Evolutionary conservation across 1,139 yeast genomes (phyloP), one percentile per base, ranked within the genome.

Genomic region (Pichia terricola): DNA sequence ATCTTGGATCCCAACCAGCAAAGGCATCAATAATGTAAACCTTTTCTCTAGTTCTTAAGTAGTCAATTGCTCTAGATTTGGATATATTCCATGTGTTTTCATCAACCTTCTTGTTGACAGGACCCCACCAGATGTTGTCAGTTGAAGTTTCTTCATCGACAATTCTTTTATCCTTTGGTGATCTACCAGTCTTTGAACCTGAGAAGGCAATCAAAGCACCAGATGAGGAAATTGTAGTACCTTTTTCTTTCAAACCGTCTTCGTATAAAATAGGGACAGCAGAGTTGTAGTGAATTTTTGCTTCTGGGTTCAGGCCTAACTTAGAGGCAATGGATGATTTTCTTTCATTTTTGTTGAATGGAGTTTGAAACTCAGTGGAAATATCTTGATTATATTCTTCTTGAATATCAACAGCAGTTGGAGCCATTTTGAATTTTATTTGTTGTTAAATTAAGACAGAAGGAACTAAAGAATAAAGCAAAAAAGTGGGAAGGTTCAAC

Each of bases 1-100:
- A 91, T 65, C 87, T 81, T 63, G 97, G 96, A 67, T 91, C 98
- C 97, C 97, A 91, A 55, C 98, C 98, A 46, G 97, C 98, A 64
- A 67, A 91, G 35, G 97, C 97, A 64, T 91, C 98, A 55, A 91
- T 89, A 52, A 91, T 94, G 67, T 85, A 91, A 61, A 91, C 81
- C 67, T 88, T 85, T 62, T 85, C 91, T 70, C 96, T 83, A 50
- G 97, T 91, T 75, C 95, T 85, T 65, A 91, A 78, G 73, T 88
- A 91, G 68, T 91, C 98, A 58, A 89, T 78, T 46, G 98, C 97
- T 70, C 98, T 85, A 57, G 94, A 94, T 66, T 95, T 83, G 65
- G 94, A 86, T 59, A 91, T 89, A 61, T 81, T 79, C 97, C 97
- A 91, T 39, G 96, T 88, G 64, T 82, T 80, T 68, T 87, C 96